Base-by-base conservation (phyloP, 805 yeast species). In the Metschnikowia rubicola region DNA sequence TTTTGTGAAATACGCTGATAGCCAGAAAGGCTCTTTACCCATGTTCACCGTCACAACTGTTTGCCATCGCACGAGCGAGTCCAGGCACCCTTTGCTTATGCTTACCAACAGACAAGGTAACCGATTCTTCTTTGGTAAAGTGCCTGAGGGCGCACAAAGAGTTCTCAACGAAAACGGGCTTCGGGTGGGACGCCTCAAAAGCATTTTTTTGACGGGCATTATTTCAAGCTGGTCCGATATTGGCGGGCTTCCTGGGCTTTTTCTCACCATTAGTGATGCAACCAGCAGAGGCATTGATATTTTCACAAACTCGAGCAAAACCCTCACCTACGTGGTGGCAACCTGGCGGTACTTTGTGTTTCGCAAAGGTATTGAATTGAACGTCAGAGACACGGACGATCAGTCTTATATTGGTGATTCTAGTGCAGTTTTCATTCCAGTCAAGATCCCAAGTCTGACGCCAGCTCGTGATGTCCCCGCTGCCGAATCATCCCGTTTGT, bases 231-330 rank as follows among this genome's bases (percentile, higher is more conserved):
- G 97, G 97, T 63, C 76, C 6, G 75, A 84, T n/a, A 68, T 89
- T 2, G 88, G 96, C n/a, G 99, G 99, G 0, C 65, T 92, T 7
- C 97, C 98, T 0, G 99, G 99, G 0, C 68, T 88, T 57, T 79
- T 92, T 41, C 68, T 92, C 42, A 88, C 97, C 0, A 73, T 86
- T 11, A 82, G 88, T 47, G 97, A 89, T 56, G 86, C 88, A 56
- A 90, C 89, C 2, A 73, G 77, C 51, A 75, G 77, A 40, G 72
- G 72, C 7, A 61, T 87, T 34, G 74, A 74, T n/a, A 67, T 88
- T 0, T 75, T 67, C 56, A 78, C 81, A 41, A 71, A 76, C 46
- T 64, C 64, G 30, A 49, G 63, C 41, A 55, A 54, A 34, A 47
- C 69, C 12, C 50, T 68, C 17, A 52, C 63, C 9, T 84, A 80